These are phyloP conservation scores for Thalia dealbata DNA, from an alignment of 176 grass and related monocot genomes.

Conservation along the genomic window DNA sequence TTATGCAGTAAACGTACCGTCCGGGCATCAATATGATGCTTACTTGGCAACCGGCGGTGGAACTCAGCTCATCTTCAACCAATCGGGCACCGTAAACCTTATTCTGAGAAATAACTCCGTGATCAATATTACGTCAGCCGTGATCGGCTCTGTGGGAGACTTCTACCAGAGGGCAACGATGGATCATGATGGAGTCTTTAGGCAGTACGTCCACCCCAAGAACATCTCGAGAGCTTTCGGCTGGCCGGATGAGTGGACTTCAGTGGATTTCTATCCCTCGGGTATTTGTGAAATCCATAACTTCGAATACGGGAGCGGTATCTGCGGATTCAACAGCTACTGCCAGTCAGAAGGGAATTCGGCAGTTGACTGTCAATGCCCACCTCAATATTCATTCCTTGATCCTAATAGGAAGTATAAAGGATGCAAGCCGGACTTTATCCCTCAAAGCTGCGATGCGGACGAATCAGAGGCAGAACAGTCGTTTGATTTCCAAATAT, in stretches of 20 bases:
- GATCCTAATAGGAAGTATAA: conserved; percentile 18
- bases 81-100: conserved; percentile 31
- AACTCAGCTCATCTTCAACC: conserved; percentile 29
- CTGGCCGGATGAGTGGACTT: conserved; percentile 14
- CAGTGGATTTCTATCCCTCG: conserved; percentile 2
- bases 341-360: neutral
- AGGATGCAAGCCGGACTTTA: conserved; percentile 42
- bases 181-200: conserved; percentile 38
- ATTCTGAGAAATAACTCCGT: neutral
- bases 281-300: conserved; percentile 19
- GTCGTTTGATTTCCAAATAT: conserved; percentile 9
- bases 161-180: conserved; percentile 48
- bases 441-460: conserved; percentile 31
- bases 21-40: conserved; percentile 3
- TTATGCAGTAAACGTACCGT: conserved; percentile 6
- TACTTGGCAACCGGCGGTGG: conserved; percentile 31
- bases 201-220: conserved; percentile 50
- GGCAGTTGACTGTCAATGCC: conserved; percentile 28
- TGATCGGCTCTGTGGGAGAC: neutral
- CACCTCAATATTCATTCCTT: conserved; percentile 28
- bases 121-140: neutral
- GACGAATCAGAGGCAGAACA: conserved; percentile 16
- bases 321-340: conserved; percentile 30
- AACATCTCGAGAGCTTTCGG: neutral
- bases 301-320: conserved; percentile 6